Evolutionary conservation across 1,139 yeast genomes (phyloP).

Genomic region (Lodderomyces orthopsilosis): DNA sequence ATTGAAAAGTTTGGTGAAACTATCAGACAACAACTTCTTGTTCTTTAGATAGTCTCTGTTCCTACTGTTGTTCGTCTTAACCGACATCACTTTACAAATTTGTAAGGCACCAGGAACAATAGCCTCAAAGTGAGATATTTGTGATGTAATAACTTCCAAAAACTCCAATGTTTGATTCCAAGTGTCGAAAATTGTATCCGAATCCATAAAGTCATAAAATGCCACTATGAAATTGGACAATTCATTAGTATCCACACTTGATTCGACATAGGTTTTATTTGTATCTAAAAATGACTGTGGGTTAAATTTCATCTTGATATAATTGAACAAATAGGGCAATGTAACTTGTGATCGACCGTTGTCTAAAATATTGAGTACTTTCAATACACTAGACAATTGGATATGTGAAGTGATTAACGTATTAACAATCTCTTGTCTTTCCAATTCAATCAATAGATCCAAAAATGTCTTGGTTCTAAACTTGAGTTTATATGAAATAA

Average conservation of each 20-base stretch:
- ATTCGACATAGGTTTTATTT: constrained; percentile 28
- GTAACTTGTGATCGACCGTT: constrained; percentile 81
- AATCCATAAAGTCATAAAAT: constrained; percentile 65
- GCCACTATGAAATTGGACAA: constrained; percentile 52
- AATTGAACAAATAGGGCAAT: constrained; percentile 61
- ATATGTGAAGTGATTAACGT: constrained; percentile 47
- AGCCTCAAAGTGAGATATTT: constrained; percentile 46
- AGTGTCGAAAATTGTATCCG: constrained; percentile 73
- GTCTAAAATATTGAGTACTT: constrained; percentile 72
- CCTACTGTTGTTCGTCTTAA: constrained; percentile 55
- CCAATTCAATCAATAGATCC: constrained; percentile 66
- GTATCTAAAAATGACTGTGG: constrained; percentile 32
- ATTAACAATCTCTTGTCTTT: constrained; percentile 73
- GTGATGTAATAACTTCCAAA: constrained; percentile 54
- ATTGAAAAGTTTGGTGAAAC: constrained; percentile 28
- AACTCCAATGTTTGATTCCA: constrained; percentile 60
- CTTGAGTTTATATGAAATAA: constrained; percentile 64
- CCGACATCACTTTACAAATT: constrained; percentile 49
- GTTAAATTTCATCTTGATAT: constrained; percentile 42
- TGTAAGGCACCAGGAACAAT: constrained; percentile 53
- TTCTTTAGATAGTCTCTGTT: constrained; percentile 57
- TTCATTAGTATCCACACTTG: constrained; percentile 36
- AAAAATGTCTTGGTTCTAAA: constrained; percentile 68
- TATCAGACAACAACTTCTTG: constrained; percentile 66
- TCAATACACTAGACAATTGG: constrained; percentile 25